Base-by-base conservation (phyloP, 2,329 filamentous ascomycete species). In the Kalmusia sp. region DNA sequence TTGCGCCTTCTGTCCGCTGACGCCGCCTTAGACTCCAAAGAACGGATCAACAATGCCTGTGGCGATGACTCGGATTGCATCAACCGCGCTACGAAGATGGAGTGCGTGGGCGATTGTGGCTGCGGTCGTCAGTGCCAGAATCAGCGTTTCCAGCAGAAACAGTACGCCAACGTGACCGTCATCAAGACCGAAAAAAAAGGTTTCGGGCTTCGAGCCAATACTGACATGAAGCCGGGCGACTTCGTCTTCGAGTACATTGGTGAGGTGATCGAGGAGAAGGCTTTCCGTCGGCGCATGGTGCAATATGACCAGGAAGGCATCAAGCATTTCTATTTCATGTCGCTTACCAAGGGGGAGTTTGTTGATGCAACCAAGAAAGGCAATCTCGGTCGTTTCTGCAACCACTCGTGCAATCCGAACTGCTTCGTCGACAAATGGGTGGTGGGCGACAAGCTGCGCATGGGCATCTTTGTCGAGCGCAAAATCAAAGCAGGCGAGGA, bases 241-340 rank as follows among this genome's bases (percentile, higher is more conserved):
- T 96, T 99, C 72, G 92, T 99, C 64, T 98, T 92, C 72, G 95
- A 99, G 77, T 99, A 99, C 75, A 93, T 99, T 65, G 95, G 95
- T 65, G 95, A 99, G 77, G 95, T 98, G 64, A 97, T 99, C 72
- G 93, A 96, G 66, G 93, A 99, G 76, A 84, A 86, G 25, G 89
- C 89, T 9, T 98, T 98, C 71, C 90, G 92, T 51, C 87, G 87
- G 53, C 91, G 95, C 57, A 97, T 96, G 87, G 80, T 92, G 33
- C 90, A 96, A 68, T 99, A 99, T 76, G 92, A 97, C 70, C 85
- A 95, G 41, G 92, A 98, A 74, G 93, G 93, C 56, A 97, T 99
- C 82, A 96, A 96, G 75, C 95, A 99, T 77, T 99, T 99, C 75
- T 99, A 99, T 77, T 99, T 99, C 80, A 99, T 99, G 95, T 98